phyloP scores from a whole-genome alignment of 2,329 filamentous ascomycete species.

The Bisporella sp. region DNA sequence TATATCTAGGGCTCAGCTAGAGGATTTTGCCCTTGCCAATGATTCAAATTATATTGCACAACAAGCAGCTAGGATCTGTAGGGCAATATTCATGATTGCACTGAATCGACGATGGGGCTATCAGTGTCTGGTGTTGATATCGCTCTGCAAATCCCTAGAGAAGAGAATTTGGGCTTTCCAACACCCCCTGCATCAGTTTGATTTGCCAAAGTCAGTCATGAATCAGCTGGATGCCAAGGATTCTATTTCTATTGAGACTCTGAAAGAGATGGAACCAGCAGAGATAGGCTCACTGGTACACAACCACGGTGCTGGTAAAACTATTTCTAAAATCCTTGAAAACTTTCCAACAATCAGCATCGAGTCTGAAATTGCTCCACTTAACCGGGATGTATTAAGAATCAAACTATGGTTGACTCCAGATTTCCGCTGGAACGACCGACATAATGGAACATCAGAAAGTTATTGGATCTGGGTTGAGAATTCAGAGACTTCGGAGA shows the following conservation, averaged over 20 bases:
- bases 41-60: conserved; percentile 94
- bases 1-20: conserved; percentile 79
- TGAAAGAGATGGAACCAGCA: conserved; percentile 87
- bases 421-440: conserved; percentile 92
- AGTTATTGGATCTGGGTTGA: conserved; percentile 99
- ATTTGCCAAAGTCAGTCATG: conserved; percentile 75
- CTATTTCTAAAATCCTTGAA: conserved; percentile 72
- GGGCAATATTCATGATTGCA: conserved; percentile 95
- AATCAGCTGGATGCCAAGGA: conserved; percentile 81
- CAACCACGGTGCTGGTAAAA: conserved; percentile 80
- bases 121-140: conserved; percentile 85
- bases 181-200: conserved; percentile 92
- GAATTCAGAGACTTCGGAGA: conserved; percentile 94
- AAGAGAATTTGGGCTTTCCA: conserved; percentile 92
- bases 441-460: conserved; percentile 87
- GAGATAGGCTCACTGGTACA: conserved; percentile 90
- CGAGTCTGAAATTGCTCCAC: conserved; percentile 88
- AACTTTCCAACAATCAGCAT: conserved; percentile 90
- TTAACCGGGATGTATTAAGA: conserved; percentile 91
- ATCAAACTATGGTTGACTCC: conserved; percentile 81
- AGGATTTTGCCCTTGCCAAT: conserved; percentile 89
- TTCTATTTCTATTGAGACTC: conserved; percentile 66
- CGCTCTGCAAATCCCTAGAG: conserved; percentile 94
- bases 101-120: conserved; percentile 93
- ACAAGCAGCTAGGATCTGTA: conserved; percentile 88